A percentile compares a stretch with the other conserved stretches of the same genome.
Evolutionary conservation across 1,284 basidiomycete genomes (phyloP).

Genomic region (Leccinum griseonigrum): DNA sequence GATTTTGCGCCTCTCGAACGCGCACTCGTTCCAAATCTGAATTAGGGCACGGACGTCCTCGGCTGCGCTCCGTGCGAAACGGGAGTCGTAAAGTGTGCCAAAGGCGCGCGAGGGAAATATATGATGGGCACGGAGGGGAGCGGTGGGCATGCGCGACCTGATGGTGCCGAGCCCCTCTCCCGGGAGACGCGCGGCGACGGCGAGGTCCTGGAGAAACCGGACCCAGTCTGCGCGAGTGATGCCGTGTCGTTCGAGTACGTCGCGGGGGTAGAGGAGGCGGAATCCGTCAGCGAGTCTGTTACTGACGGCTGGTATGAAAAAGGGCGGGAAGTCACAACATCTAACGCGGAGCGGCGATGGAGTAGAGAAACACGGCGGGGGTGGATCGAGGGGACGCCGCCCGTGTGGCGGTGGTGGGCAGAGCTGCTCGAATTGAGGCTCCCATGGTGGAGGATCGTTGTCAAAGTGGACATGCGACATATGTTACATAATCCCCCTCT

Average conservation of each 20-base stretch:
- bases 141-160: constrained; percentile 20
- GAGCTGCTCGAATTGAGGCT: constrained; percentile 28
- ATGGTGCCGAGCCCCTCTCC: constrained; percentile 22
- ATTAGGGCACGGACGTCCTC: constrained; percentile 30
- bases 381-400: constrained; percentile 31
- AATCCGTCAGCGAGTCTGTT: constrained; percentile 28
- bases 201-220: constrained; percentile 30
- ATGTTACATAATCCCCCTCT: not conserved
- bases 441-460: constrained; percentile 26
- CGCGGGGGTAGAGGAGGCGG: constrained; percentile 25
- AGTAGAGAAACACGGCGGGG: constrained; percentile 32
- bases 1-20: constrained; percentile 32
- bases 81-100: constrained; percentile 24
- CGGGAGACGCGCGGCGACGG: constrained; percentile 27
- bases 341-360: constrained; percentile 28
- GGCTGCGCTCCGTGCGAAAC: constrained; percentile 19
- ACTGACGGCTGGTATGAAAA: constrained; percentile 25
- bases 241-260: constrained; percentile 27
- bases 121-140: constrained; percentile 13
- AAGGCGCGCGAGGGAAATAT: constrained; percentile 14
- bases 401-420: not conserved
- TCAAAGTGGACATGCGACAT: constrained; percentile 3
- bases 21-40: constrained; percentile 32
- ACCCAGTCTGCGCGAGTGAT: constrained; percentile 28
- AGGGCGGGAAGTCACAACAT: constrained; percentile 29